phyloP scores from a whole-genome alignment of 371 early-diverging fungal genomes.

The Coemansia sp. region DNA sequence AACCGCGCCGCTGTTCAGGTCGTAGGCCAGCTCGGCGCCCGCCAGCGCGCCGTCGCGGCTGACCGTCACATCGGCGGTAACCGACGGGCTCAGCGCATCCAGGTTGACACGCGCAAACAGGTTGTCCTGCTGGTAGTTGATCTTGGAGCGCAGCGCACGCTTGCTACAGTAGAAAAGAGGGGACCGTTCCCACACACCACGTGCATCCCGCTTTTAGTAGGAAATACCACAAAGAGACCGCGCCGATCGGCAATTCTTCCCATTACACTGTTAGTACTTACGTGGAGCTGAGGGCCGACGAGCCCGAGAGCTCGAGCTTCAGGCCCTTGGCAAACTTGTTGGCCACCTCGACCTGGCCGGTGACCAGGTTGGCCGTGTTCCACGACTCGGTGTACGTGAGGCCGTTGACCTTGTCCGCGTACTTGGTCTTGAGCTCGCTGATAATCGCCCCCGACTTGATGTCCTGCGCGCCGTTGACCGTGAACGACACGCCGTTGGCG shows the following conservation, averaged over 20 bases:
- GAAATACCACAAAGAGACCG: no score
- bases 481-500: constrained; percentile 95
- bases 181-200: background rate
- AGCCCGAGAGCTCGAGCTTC: constrained; percentile 68
- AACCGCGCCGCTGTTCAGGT: constrained; percentile 81
- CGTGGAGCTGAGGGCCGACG: constrained; percentile 51
- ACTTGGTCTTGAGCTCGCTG: constrained; percentile 96
- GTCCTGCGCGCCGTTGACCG: constrained; percentile 91
- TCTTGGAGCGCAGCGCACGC: constrained; percentile 66
- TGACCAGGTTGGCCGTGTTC: constrained; percentile 91
- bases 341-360: constrained; percentile 88
- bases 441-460: constrained; percentile 90
- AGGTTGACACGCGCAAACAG: constrained; percentile 68
- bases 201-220: no score
- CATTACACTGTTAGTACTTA: constrained; percentile 11
- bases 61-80: constrained; percentile 72
- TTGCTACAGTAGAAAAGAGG: constrained; percentile 53
- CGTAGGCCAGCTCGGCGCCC: constrained; percentile 93
- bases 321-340: constrained; percentile 89
- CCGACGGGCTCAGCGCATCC: constrained; percentile 80
- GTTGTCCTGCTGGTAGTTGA: constrained; percentile 83
- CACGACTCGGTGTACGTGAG: constrained; percentile 92
- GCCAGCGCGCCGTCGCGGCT: constrained; percentile 83
- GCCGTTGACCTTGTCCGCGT: constrained; percentile 88
- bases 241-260: no score